These are phyloP conservation scores for Barnettozyma vustinii DNA, from an alignment of 805 yeast genomes.

Conservation along the genomic window DNA sequence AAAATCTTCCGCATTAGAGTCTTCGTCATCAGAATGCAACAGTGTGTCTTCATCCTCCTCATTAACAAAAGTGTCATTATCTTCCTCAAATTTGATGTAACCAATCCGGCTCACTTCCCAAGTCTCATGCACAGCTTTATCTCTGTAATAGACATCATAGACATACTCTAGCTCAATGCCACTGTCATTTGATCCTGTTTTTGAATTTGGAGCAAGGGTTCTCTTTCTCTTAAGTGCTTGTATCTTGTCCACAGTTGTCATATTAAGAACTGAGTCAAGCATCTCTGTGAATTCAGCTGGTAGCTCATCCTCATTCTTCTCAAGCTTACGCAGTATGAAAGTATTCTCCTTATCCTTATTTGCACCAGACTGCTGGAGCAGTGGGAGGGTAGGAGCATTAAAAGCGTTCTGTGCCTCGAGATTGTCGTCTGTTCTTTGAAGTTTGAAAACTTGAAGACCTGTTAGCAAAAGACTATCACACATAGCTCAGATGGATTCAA, in stretches of 20 bases:
- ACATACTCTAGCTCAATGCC: slow-evolving; percentile 61
- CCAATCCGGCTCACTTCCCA: slow-evolving; percentile 32
- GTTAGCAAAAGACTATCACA: not conserved
- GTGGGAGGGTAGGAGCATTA: slow-evolving; percentile 15
- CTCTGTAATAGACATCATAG: slow-evolving; percentile 81
- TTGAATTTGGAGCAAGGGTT: slow-evolving; percentile 14
- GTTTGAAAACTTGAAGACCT: slow-evolving; percentile 33
- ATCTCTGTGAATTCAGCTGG: slow-evolving; percentile 70
- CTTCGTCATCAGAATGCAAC: slow-evolving; percentile 65
- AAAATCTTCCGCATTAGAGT: slow-evolving; percentile 86
- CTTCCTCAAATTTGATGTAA: slow-evolving; percentile 34
- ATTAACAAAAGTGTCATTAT: slow-evolving; percentile 28
- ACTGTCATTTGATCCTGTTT: slow-evolving; percentile 2
- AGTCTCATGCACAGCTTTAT: slow-evolving; percentile 52
- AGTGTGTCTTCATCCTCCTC: slow-evolving; percentile 36
- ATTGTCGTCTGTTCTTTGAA: slow-evolving; percentile 42
- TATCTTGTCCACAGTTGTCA: slow-evolving; percentile 25
- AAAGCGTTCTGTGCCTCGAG: slow-evolving; percentile 15
- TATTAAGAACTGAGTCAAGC: slow-evolving; percentile 55
- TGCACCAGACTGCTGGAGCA: slow-evolving; percentile 21
- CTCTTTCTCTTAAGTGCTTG: slow-evolving; percentile 17
- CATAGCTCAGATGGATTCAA: not conserved
- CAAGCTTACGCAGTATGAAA: slow-evolving; percentile 20
- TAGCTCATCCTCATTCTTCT: slow-evolving; percentile 28
- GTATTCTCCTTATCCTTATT: slow-evolving; percentile 22